Evolutionary conservation across 1,284 basidiomycete species (phyloP).

Genomic region (Ustilago vetiveriae): DNA sequence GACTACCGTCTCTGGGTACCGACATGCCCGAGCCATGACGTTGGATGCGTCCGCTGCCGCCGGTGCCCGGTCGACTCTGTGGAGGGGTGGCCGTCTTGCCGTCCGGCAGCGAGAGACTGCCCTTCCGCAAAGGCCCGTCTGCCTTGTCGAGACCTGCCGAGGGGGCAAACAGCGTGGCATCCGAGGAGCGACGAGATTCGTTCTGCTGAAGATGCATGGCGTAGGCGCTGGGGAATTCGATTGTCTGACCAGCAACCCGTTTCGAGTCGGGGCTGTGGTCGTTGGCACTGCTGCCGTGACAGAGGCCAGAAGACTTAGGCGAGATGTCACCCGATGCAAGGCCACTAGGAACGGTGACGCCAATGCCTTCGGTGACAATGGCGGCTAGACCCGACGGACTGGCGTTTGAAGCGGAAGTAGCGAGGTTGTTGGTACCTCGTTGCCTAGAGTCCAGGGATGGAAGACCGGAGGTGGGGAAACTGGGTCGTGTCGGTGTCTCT

Average conservation of each 20-base stretch:
- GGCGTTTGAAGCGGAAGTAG: not conserved
- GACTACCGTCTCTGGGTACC: constrained; percentile 25
- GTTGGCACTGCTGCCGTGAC: constrained; percentile 1
- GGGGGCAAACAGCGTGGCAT: constrained; percentile 38
- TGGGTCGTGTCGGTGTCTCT: constrained; percentile 15
- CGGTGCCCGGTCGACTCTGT: constrained; percentile 24
- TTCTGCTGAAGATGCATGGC: constrained; percentile 21
- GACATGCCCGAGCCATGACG: constrained; percentile 36
- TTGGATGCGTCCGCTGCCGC: constrained; percentile 32
- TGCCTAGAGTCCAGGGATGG: constrained; percentile 20
- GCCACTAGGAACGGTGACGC: constrained; percentile 1
- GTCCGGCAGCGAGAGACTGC: constrained; percentile 5
- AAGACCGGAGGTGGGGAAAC: constrained; percentile 20
- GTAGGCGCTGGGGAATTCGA: constrained; percentile 22
- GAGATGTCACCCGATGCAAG: constrained; percentile 17
- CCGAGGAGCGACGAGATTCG: constrained; percentile 43
- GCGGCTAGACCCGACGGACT: constrained; percentile 4
- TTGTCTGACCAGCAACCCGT: constrained; percentile 5
- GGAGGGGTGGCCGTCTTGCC: not conserved
- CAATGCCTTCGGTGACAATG: constrained; percentile 13
- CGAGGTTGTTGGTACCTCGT: not conserved
- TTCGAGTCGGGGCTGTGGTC: constrained; percentile 9
- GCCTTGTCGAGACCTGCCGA: constrained; percentile 9
- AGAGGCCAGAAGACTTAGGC: constrained; percentile 8
- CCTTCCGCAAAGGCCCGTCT: constrained; percentile 9